Evolutionary conservation across 1,284 basidiomycete genomes (phyloP).

Genomic region (Irpex sp.): DNA sequence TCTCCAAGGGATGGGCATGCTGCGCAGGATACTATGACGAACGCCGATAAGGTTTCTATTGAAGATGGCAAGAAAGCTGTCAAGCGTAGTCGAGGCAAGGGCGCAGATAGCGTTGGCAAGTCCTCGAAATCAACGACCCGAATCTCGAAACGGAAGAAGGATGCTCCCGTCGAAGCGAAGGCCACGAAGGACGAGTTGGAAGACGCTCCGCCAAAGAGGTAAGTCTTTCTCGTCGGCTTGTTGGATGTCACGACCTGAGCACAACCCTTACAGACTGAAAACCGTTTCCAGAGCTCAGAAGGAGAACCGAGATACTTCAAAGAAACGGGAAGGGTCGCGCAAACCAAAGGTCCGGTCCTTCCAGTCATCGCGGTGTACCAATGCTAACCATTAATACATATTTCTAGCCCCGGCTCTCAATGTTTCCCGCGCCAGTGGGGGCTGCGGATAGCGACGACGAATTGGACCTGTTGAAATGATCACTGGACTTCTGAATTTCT

Average conservation of each 20-base stretch:
- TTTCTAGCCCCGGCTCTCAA: conserved; percentile 16
- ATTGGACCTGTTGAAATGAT: conserved; percentile 13
- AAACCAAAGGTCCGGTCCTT: conserved; percentile 12
- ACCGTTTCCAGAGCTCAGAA: conserved; percentile 12
- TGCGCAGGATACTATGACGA: background rate
- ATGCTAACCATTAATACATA: background rate
- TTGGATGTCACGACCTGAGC: background rate
- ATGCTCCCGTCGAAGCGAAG: background rate
- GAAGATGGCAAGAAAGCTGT: background rate
- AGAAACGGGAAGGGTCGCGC: background rate
- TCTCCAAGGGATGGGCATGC: background rate
- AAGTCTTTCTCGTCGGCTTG: background rate
- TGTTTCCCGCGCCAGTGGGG: conserved; percentile 14
- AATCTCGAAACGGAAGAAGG: conserved; percentile 3
- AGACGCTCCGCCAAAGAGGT: background rate
- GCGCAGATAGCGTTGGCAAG: background rate
- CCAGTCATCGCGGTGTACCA: background rate
- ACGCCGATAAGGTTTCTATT: background rate
- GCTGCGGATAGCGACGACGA: conserved; percentile 15
- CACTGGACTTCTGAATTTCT: background rate
- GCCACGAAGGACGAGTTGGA: background rate
- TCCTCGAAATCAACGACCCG: background rate
- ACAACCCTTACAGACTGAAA: conserved; percentile 7
- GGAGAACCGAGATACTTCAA: conserved; percentile 10
- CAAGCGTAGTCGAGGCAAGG: background rate